These are phyloP conservation scores for Amanita exitialis DNA, from an alignment of 768 basidiomycete species.

Conservation along the genomic window DNA sequence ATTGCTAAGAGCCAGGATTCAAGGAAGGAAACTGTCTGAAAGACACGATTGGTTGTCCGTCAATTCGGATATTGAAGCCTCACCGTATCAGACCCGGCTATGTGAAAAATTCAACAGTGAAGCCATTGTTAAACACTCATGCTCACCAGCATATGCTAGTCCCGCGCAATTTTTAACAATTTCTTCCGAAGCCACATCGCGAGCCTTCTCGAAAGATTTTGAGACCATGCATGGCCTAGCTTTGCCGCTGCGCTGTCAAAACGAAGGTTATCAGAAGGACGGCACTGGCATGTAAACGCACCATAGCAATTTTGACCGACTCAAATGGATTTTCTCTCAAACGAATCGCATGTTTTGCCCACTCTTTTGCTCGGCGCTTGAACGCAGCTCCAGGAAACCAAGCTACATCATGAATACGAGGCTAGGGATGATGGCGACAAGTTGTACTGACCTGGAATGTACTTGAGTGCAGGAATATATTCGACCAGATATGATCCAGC, in stretches of 20 bases:
- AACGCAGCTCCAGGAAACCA: constrained; percentile 31
- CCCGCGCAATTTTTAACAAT: constrained; percentile 30
- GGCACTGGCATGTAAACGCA: constrained; percentile 1
- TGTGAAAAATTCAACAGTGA: neutral
- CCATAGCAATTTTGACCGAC: constrained; percentile 16
- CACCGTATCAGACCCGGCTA: constrained; percentile 26
- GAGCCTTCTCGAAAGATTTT: constrained; percentile 16
- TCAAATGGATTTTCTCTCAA: constrained; percentile 20
- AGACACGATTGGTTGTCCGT: constrained; percentile 5
- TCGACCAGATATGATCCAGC: constrained; percentile 32
- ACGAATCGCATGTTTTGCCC: constrained; percentile 12
- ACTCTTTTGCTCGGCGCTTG: constrained; percentile 18
- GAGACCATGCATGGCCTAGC: constrained; percentile 17
- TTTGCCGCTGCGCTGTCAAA: constrained; percentile 14
- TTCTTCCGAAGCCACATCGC: constrained; percentile 16
- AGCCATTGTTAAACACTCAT: neutral
- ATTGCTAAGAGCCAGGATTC: constrained; percentile 13
- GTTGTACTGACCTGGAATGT: constrained; percentile 17
- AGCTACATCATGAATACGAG: constrained; percentile 8
- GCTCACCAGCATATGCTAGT: constrained; percentile 29
- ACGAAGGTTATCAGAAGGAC: neutral
- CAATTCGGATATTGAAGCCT: neutral
- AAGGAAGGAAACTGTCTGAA: constrained; percentile 12
- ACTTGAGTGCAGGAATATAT: constrained; percentile 20
- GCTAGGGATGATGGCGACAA: neutral